These are phyloP conservation scores for Eucalyptus grandis DNA, from an alignment of 345 rosid species.

Conservation along the genomic window DNA sequence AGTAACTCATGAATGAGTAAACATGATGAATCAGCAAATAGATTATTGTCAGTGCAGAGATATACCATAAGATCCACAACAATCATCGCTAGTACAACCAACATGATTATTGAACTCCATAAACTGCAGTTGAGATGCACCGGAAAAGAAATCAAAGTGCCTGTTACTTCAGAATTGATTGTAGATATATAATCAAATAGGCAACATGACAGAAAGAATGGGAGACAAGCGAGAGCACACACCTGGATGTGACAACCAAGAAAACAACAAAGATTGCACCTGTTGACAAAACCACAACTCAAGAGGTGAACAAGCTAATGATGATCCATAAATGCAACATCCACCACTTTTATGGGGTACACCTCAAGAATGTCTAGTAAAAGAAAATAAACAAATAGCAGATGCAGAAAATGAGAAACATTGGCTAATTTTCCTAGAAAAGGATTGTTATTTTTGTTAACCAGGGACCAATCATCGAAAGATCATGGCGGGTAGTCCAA, in stretches of 20 bases:
- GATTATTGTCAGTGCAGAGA: neutral
- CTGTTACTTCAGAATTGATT: neutral
- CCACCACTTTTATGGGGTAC: neutral
- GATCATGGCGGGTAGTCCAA: neutral
- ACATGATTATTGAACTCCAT: conserved; percentile 77
- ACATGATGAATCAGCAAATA: neutral
- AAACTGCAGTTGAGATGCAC: conserved; percentile 32
- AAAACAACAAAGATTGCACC: conserved; percentile 85
- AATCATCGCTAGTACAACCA: conserved; percentile 77
- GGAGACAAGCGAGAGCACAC: conserved; percentile 5
- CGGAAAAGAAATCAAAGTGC: neutral
- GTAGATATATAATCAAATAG: neutral
- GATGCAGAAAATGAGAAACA: neutral
- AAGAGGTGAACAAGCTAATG: neutral
- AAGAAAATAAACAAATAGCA: neutral
- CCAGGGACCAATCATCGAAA: neutral
- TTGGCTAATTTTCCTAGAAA: neutral
- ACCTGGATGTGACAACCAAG: conserved; percentile 78
- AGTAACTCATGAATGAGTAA: neutral
- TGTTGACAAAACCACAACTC: conserved; percentile 11
- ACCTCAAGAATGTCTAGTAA: neutral
- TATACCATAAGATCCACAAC: conserved; percentile 84
- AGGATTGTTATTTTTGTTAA: neutral
- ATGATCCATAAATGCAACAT: neutral
- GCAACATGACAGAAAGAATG: neutral